A percentile compares a stretch with the other conserved stretches of the same genome.
Conservation (phyloP, 306 rosid genomes). For the Comarum palustre region DNA sequence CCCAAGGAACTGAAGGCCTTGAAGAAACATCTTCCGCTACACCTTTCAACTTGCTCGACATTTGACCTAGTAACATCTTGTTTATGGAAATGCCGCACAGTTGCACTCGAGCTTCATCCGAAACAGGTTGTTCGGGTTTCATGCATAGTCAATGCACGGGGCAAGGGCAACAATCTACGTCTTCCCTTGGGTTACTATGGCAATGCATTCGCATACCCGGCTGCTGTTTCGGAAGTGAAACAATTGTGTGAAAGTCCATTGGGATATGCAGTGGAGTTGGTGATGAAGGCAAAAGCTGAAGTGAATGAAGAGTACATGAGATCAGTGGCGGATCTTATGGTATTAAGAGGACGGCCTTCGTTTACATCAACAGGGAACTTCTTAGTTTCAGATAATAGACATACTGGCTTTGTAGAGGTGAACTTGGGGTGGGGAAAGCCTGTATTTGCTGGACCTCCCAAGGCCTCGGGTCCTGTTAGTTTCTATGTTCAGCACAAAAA, state of each 20-base stretch:
- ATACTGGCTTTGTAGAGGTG: slow-evolving; percentile 7
- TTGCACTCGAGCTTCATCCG: slow-evolving; percentile 15
- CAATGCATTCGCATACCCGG: slow-evolving; percentile 10
- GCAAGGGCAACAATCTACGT: neutral
- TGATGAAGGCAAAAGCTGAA: slow-evolving; percentile 22
- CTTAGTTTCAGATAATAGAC: slow-evolving; percentile 31
- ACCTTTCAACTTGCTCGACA: slow-evolving; percentile 1
- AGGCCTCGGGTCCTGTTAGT: slow-evolving; percentile 1
- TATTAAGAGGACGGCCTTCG: slow-evolving; percentile 26
- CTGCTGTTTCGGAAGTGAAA: neutral
- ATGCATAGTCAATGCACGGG: slow-evolving; percentile 13
- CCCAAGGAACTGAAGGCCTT: slow-evolving; percentile 11
- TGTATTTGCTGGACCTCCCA: slow-evolving; percentile 33
- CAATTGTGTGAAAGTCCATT: slow-evolving; percentile 7
- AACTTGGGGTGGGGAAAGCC: slow-evolving; percentile 58
- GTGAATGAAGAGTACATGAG: slow-evolving; percentile 36
- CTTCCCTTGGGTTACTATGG: slow-evolving; percentile 25
- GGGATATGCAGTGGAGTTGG: slow-evolving; percentile 26
- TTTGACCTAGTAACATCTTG: slow-evolving; percentile 34
- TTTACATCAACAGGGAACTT: neutral
- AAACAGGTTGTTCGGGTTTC: slow-evolving; percentile 17
- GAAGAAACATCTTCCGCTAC: slow-evolving; percentile 15
- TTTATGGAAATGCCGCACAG: slow-evolving; percentile 31
- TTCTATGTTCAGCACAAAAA: neutral
- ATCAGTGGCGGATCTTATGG: slow-evolving; percentile 37